Conservation (phyloP, 768 basidiomycete species). For the Boletus vinaceobasis region DNA sequence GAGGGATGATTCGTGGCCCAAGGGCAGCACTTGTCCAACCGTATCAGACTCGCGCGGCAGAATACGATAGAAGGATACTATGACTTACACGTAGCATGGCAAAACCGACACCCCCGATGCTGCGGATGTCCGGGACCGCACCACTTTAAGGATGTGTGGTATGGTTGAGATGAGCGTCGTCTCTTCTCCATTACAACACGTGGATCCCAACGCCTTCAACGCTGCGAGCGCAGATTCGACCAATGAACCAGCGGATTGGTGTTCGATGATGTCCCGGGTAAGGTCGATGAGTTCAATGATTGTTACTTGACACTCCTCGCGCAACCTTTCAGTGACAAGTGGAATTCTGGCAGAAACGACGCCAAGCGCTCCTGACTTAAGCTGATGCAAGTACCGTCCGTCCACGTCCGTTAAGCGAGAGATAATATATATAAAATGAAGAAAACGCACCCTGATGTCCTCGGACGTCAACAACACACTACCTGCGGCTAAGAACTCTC, state of each 20-base stretch:
- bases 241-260: conserved; percentile 39
- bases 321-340: conserved; percentile 51
- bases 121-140: conserved; percentile 39
- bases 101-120: conserved; percentile 52
- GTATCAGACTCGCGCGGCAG: conserved; percentile 1
- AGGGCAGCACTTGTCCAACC: conserved; percentile 54
- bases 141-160: conserved; percentile 52
- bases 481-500: conserved; percentile 61
- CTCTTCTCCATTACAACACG: conserved; percentile 67
- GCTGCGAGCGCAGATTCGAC: conserved; percentile 53
- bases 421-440: background rate
- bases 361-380: conserved; percentile 65
- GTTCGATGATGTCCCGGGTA: conserved; percentile 48
- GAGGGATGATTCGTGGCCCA: conserved; percentile 85
- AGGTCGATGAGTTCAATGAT: conserved; percentile 52
- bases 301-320: conserved; percentile 46
- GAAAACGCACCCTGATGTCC: conserved; percentile 47
- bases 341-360: conserved; percentile 66
- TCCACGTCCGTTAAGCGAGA: background rate
- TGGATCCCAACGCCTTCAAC: conserved; percentile 54
- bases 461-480: conserved; percentile 53
- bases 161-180: conserved; percentile 53
- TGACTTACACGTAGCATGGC: conserved; percentile 56
- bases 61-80: background rate
- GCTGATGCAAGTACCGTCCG: conserved; percentile 35